phyloP scores from a whole-genome alignment of 768 basidiomycete species.

The Amanita polypyramis region DNA sequence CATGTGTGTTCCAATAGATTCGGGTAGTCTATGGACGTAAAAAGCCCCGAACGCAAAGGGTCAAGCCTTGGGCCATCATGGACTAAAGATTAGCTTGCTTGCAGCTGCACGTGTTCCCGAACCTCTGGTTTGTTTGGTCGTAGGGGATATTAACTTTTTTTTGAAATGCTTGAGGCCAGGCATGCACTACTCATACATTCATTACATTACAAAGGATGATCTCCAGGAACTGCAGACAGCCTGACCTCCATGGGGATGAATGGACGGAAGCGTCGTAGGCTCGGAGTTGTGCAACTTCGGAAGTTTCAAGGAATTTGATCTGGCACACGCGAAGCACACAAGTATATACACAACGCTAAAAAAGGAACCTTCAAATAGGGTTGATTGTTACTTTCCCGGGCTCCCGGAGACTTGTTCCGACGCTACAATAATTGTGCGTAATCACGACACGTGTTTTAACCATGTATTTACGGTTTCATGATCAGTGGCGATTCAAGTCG shows the following conservation, averaged over 20 bases:
- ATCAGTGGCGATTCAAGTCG: not conserved
- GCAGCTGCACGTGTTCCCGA: not conserved
- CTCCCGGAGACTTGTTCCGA: not conserved
- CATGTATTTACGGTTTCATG: not conserved
- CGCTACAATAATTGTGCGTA: not conserved
- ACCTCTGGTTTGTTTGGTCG: not conserved
- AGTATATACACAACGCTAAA: not conserved
- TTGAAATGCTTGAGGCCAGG: no score
- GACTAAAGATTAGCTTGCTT: not conserved
- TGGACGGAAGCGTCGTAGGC: not conserved
- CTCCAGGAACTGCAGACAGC: not conserved
- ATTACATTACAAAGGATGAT: not conserved
- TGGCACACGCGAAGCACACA: not conserved
- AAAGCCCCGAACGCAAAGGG: not conserved
- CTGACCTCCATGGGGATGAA: not conserved
- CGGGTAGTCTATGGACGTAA: not conserved
- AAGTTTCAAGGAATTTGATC: not conserved
- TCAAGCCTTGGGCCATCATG: not conserved
- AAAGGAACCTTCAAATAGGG: not conserved
- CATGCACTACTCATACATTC: no score
- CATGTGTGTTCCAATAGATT: not conserved
- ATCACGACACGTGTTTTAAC: slow-evolving; percentile 3
- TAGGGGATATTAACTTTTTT: not conserved
- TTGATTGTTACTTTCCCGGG: not conserved
- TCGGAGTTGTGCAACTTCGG: not conserved